Percentiles rank a stretch among this genome's conserved stretches.
phyloP scores from a whole-genome alignment of 768 basidiomycete genomes.

The Pulveroboletus frians region DNA sequence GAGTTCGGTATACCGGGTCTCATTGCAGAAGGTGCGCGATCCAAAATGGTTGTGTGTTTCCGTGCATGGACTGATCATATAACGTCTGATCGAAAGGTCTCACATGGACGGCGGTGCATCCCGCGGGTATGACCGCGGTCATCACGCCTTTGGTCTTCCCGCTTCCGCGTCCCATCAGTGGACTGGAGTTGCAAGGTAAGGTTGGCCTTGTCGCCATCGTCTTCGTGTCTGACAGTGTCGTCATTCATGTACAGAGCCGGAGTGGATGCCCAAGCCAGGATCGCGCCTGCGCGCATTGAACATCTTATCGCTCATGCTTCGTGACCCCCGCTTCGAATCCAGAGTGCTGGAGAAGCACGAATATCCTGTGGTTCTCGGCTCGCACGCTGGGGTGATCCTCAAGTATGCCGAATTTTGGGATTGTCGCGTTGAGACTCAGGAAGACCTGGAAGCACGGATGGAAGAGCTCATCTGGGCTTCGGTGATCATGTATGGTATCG shows the following conservation, averaged over 20 bases:
- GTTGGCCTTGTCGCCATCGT: background rate
- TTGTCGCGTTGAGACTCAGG: slow-evolving; percentile 31
- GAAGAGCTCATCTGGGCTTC: slow-evolving; percentile 60
- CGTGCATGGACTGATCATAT: background rate
- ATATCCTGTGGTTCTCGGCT: slow-evolving; percentile 32
- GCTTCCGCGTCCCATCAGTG: slow-evolving; percentile 18
- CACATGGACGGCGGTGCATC: slow-evolving; percentile 52
- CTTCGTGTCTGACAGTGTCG: background rate
- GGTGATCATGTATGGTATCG: slow-evolving; percentile 54
- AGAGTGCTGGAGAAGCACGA: slow-evolving; percentile 29
- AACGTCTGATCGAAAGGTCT: slow-evolving; percentile 40
- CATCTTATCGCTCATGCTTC: slow-evolving; percentile 50
- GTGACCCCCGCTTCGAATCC: slow-evolving; percentile 38
- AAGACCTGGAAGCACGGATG: slow-evolving; percentile 45
- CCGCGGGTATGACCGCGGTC: slow-evolving; percentile 31
- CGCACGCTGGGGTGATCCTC: slow-evolving; percentile 38
- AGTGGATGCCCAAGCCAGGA: slow-evolving; percentile 23
- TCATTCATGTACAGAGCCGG: slow-evolving; percentile 10
- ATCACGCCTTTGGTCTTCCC: slow-evolving; percentile 32
- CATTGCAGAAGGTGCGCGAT: slow-evolving; percentile 51
- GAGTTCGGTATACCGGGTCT: slow-evolving; percentile 63
- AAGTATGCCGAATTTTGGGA: slow-evolving; percentile 47
- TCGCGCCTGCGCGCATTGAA: slow-evolving; percentile 43
- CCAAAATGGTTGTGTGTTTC: background rate
- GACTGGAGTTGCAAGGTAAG: slow-evolving; percentile 19